Percentiles rank a stretch among this genome's conserved stretches.
Conservation (phyloP, 2,329 filamentous ascomycete species). For the Fusarium nanum region DNA sequence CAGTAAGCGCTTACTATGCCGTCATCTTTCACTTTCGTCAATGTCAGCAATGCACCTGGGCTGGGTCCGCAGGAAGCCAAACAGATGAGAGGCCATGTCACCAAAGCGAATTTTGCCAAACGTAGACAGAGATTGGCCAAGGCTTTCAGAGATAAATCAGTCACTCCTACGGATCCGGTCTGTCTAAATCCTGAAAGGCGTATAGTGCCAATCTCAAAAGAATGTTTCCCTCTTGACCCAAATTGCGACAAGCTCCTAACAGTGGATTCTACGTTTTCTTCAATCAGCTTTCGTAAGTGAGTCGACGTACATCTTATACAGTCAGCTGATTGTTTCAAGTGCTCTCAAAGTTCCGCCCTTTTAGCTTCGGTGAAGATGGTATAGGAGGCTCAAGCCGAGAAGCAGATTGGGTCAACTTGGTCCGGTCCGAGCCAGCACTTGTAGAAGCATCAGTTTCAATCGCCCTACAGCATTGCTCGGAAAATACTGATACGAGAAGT, state of each 20-base stretch:
- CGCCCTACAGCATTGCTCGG: constrained; percentile 14
- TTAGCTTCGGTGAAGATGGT: constrained; percentile 4
- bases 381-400: constrained; percentile 6
- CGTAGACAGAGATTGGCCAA: constrained; percentile 11
- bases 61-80: constrained; percentile 11
- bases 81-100: constrained; percentile 20
- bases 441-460: constrained; percentile 43
- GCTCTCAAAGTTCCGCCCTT: constrained; percentile 6
- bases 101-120: constrained; percentile 20
- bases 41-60: constrained; percentile 12
- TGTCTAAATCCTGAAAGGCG: background rate
- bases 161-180: too few relatives aligned
- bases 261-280: background rate
- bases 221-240: background rate
- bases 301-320: accelerated
- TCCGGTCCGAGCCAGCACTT: constrained; percentile 42
- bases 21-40: constrained; percentile 10
- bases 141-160: background rate
- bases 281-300: constrained; percentile 4
- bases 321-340: background rate
- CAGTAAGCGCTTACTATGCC: background rate
- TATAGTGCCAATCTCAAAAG: too few relatives aligned
- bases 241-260: background rate
- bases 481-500: background rate
- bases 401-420: constrained; percentile 26